Conservation (phyloP, 768 basidiomycete genomes). For the Hemileccinum impolitum region DNA sequence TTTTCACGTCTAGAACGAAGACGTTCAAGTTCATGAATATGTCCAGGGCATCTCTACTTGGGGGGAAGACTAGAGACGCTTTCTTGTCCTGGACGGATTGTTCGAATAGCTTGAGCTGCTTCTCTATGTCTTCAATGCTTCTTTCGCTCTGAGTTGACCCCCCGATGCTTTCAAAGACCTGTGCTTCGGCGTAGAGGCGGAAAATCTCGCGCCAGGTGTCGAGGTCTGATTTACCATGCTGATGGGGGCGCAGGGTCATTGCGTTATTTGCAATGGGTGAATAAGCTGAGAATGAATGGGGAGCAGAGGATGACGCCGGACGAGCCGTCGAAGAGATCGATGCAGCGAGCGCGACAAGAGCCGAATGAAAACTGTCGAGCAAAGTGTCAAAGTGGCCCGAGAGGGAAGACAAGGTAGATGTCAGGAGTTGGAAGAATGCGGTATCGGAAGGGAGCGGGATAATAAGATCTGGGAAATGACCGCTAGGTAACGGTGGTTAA, state of each 20-base stretch:
- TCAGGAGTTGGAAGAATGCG: slow-evolving; percentile 76
- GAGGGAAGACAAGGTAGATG: slow-evolving; percentile 54
- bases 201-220: slow-evolving; percentile 92
- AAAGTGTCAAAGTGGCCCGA: slow-evolving; percentile 49
- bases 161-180: slow-evolving; percentile 74
- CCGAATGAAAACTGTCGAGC: slow-evolving; percentile 45
- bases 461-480: slow-evolving; percentile 48
- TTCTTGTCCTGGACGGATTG: slow-evolving; percentile 50
- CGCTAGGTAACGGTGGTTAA: slow-evolving; percentile 6
- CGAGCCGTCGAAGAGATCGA: slow-evolving; percentile 32
- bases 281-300: slow-evolving; percentile 32
- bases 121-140: slow-evolving; percentile 65
- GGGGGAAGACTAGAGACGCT: slow-evolving; percentile 52
- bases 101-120: slow-evolving; percentile 59
- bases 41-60: slow-evolving; percentile 58
- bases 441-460: slow-evolving; percentile 80
- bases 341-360: slow-evolving; percentile 47
- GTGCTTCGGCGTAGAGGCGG: slow-evolving; percentile 77
- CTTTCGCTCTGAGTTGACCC: slow-evolving; percentile 69
- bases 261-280: slow-evolving; percentile 22
- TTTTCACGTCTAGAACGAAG: slow-evolving; percentile 77
- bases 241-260: slow-evolving; percentile 38
- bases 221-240: slow-evolving; percentile 50
- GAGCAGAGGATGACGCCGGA: slow-evolving; percentile 31
- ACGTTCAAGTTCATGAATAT: slow-evolving; percentile 74